phyloP scores from a whole-genome alignment of 1,284 basidiomycete species.

The Tilletia setariae region DNA sequence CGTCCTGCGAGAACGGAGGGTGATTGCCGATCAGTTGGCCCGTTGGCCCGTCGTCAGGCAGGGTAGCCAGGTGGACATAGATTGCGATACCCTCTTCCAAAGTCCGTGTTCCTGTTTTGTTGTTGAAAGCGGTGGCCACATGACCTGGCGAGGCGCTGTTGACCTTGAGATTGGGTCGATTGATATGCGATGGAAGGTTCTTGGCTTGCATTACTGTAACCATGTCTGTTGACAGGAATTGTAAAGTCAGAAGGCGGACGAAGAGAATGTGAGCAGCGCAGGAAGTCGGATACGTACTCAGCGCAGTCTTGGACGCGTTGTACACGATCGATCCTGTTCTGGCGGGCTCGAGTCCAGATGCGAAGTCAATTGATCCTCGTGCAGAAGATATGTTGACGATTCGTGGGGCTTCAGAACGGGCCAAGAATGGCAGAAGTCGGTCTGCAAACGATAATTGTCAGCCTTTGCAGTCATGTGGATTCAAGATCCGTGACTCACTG shows the following conservation, averaged over 20 bases:
- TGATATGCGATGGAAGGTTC: conserved; percentile 16
- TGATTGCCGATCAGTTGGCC: not conserved
- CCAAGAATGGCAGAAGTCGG: conserved; percentile 18
- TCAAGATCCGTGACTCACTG: too few species aligned
- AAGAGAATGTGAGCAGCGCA: not conserved
- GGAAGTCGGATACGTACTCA: conserved; percentile 14
- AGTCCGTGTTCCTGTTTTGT: conserved; percentile 22
- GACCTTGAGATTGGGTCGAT: conserved; percentile 21
- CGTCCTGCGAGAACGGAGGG: not conserved
- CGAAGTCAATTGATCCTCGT: conserved; percentile 22
- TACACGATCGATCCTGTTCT: conserved; percentile 29
- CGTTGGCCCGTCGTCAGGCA: conserved; percentile 21
- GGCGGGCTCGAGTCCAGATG: conserved; percentile 18
- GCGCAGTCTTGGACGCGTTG: conserved; percentile 25
- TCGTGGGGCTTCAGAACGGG: conserved; percentile 16
- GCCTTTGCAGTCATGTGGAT: too few species aligned
- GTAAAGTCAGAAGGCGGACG: not conserved
- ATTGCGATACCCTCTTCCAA: conserved; percentile 23
- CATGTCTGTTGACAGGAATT: conserved; percentile 19
- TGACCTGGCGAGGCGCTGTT: conserved; percentile 28
- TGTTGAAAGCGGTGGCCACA: conserved; percentile 28
- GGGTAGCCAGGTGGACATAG: conserved; percentile 24
- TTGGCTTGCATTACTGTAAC: conserved; percentile 28
- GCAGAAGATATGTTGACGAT: conserved; percentile 25
- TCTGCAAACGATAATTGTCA: conserved; percentile 2